A percentile compares a stretch with the other conserved stretches of the same genome.
These are phyloP conservation scores for Triglochin maritima DNA, from an alignment of 106 monocot genomes.

Conservation along the genomic window DNA sequence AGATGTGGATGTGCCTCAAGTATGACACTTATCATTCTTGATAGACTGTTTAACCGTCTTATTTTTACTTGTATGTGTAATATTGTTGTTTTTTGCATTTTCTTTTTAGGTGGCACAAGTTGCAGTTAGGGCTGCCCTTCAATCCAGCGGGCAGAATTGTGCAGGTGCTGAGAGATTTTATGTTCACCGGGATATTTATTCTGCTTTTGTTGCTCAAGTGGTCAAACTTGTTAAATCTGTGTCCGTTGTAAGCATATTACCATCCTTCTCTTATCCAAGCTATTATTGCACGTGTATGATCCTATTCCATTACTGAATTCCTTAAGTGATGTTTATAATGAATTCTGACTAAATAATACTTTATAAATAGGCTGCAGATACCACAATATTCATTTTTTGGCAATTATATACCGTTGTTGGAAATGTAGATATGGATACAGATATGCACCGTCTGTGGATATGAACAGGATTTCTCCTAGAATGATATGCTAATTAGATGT, in stretches of 20 bases:
- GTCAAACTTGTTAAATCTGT: conserved; percentile 90
- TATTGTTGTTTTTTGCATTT: not conserved
- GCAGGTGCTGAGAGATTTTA: conserved; percentile 99
- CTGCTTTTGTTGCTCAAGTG: conserved; percentile 75
- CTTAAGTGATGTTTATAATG: no score
- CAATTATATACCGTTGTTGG: no score
- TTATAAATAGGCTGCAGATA: no score
- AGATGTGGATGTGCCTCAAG: conserved; percentile 82
- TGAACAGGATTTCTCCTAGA: no score
- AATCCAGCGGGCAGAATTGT: conserved; percentile 98
- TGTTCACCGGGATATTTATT: conserved; percentile 79
- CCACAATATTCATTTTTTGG: no score
- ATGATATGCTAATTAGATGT: no score
- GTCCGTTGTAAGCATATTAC: conserved; percentile 70
- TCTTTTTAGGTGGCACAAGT: conserved; percentile 72
- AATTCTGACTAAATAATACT: no score
- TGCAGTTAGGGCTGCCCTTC: conserved; percentile 84
- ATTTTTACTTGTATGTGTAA: not conserved
- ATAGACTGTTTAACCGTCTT: not conserved
- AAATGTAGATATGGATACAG: no score
- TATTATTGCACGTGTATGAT: no score
- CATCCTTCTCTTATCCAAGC: not conserved
- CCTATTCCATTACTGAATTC: no score
- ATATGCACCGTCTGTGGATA: no score
- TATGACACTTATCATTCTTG: conserved; percentile 23